phyloP scores from a whole-genome alignment of 2,329 filamentous ascomycete species.

The Colletotrichum incanum region DNA sequence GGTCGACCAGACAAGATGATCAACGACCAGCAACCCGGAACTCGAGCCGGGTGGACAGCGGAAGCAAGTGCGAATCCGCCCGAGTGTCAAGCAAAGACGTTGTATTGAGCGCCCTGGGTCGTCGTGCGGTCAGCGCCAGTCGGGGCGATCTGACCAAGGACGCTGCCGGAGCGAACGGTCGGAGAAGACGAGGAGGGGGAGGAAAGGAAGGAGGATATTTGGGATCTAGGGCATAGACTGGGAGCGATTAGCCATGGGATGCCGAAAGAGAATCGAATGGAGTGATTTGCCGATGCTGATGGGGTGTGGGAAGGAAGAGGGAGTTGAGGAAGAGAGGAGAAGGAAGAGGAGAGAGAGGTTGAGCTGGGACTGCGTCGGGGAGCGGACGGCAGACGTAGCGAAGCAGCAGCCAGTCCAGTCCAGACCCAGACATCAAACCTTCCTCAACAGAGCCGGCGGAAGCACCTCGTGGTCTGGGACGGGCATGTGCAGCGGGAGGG shows the following conservation, averaged over 20 bases:
- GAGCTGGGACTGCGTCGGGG: slow-evolving; percentile 34
- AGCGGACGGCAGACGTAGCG: slow-evolving; percentile 29
- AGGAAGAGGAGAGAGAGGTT: slow-evolving; percentile 42
- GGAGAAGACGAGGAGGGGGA: slow-evolving; percentile 27
- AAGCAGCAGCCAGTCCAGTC: slow-evolving; percentile 17
- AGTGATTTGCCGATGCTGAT: slow-evolving; percentile 20
- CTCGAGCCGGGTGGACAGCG: slow-evolving; percentile 5
- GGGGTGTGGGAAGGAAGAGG: slow-evolving; percentile 21
- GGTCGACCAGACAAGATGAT: slow-evolving; percentile 44
- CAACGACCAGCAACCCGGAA: slow-evolving; percentile 45
- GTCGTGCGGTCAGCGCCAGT: slow-evolving; percentile 42
- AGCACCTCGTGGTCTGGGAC: slow-evolving; percentile 24
- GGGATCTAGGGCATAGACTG: slow-evolving; percentile 37
- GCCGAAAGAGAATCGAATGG: neutral
- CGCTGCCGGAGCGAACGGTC: slow-evolving; percentile 43
- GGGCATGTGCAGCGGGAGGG: slow-evolving; percentile 6
- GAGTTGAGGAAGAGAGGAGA: slow-evolving; percentile 21
- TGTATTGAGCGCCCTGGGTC: slow-evolving; percentile 15
- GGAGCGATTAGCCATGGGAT: slow-evolving; percentile 36
- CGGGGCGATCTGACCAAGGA: slow-evolving; percentile 41
- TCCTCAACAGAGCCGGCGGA: slow-evolving; percentile 10
- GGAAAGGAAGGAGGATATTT: slow-evolving; percentile 17
- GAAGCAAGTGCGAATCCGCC: slow-evolving; percentile 1
- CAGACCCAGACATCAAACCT: slow-evolving; percentile 22
- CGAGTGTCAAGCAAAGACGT: slow-evolving; percentile 11